Conservation (phyloP, 208 protist species). For the Acanthamoeba healyi region DNA sequence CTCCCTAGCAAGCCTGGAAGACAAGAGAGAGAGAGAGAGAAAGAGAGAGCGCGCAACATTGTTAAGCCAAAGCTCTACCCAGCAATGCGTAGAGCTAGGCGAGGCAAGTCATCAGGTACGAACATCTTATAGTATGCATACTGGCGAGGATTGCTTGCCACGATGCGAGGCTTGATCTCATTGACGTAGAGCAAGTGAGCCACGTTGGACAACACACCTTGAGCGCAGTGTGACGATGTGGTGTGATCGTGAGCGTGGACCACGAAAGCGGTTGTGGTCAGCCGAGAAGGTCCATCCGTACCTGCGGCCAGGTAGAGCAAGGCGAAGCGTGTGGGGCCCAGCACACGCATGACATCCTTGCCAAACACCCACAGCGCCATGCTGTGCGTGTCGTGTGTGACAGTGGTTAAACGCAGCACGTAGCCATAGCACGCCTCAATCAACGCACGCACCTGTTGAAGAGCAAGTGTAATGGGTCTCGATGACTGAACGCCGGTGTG, state of each 20-base stretch:
- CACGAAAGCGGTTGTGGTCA: neutral
- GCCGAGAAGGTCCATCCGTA: neutral
- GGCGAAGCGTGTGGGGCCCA: neutral
- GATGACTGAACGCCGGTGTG: conserved; percentile 16
- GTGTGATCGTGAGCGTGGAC: neutral
- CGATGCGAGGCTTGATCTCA: neutral
- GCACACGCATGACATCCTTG: neutral
- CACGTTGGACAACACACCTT: neutral
- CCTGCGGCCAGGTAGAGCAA: conserved; percentile 31
- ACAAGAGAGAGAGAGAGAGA: neutral
- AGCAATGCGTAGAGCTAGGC: neutral
- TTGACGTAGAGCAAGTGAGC: conserved; percentile 3
- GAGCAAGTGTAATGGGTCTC: neutral
- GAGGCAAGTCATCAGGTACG: neutral
- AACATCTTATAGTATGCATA: neutral
- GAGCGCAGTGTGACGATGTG: no score
- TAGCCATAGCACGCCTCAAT: no score
- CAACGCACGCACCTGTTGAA: conserved; percentile 18
- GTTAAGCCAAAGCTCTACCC: no score
- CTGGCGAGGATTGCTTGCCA: neutral
- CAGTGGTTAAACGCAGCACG: no score
- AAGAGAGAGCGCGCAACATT: no score
- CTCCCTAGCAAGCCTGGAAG: neutral
- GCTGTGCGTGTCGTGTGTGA: neutral
- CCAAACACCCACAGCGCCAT: neutral